Evolutionary conservation across 306 rosid species (phyloP).

Genomic region (Begonia masoniana): DNA sequence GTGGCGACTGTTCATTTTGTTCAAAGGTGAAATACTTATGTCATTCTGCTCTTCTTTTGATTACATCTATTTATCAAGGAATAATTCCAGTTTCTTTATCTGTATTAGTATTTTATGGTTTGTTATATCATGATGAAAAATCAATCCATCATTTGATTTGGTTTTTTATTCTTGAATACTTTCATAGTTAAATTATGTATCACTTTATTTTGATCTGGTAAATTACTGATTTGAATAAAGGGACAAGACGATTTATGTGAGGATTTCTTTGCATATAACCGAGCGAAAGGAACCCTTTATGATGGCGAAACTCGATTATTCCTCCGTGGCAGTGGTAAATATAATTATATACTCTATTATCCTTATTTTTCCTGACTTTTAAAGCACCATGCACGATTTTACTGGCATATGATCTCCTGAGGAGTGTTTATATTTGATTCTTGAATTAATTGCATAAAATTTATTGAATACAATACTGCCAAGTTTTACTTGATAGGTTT

Average conservation of each 20-base stretch:
- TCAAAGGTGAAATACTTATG: slow-evolving; percentile 41
- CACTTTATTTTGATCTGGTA: slow-evolving; percentile 4
- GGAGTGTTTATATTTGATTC: too few species aligned
- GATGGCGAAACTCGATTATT: slow-evolving; percentile 93
- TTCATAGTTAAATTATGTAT: background rate
- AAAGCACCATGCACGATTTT: too few species aligned
- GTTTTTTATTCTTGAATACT: too few species aligned
- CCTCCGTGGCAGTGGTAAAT: slow-evolving; percentile 54
- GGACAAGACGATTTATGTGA: slow-evolving; percentile 96
- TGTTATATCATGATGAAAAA: too few species aligned
- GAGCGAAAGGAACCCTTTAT: slow-evolving; percentile 91
- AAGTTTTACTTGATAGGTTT: too few species aligned
- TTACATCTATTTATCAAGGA: background rate
- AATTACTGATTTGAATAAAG: slow-evolving; percentile 27
- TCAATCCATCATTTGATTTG: too few species aligned
- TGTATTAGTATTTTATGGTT: too few species aligned
- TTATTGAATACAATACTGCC: too few species aligned
- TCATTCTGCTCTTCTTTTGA: background rate
- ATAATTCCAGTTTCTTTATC: background rate
- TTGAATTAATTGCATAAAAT: too few species aligned
- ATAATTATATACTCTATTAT: background rate
- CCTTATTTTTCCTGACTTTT: background rate
- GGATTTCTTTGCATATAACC: slow-evolving; percentile 78
- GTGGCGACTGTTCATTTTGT: slow-evolving; percentile 80
- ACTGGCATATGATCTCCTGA: too few species aligned